Evolutionary conservation across 2,329 filamentous ascomycete genomes (phyloP), one percentile per base, ranked within the genome.

Genomic region (Orbilia ellipsospora): DNA sequence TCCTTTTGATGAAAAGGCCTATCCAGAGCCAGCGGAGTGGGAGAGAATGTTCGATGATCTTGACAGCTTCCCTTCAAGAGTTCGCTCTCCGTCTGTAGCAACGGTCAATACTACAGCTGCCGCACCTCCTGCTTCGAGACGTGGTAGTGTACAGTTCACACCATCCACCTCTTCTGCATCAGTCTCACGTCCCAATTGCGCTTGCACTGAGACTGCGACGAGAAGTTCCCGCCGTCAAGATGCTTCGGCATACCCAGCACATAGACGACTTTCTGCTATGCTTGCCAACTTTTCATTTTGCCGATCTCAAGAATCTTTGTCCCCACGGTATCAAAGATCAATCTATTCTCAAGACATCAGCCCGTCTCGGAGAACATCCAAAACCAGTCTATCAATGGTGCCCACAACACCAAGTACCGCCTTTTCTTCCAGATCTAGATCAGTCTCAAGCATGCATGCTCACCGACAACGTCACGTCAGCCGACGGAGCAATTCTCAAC

Each of bases 1-100:
- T 31, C 69, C 69, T 50, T 51, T 45, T 26, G 70, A 74, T 48
- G 59, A 52, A 66, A 59, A 13, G 6, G 50, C 51, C 18, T 74
- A 74, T 18, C 70, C 70, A 5, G 56, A 50, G 18, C 70, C 62
- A 4, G 66, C 59, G n/a, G 70, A 64, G 26, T 64, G 63, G 63
- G 70, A 74, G 44, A 74, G 15, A 57, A 68, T 68, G 70, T 74
- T 74, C 48, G 63, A 64, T 23, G 70, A 74, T 16, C 59, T 74
- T 12, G 50, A 42, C 16, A 63, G 20, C 15, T 31, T 66, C 16
- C 59, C 70, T 10, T 54, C 60, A 6, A 57, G 16, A 10, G 13
- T 51, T 13, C 70, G 44, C 40, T 45, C 57, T 54, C 63, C 70
- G 4, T 74, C 70, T 12, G 50, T 68, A 16, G 20, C 63, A 15